Evolutionary conservation across 768 basidiomycete genomes (phyloP), one percentile per base, ranked within the genome.

Genomic region (Suillus cothurnatus): DNA sequence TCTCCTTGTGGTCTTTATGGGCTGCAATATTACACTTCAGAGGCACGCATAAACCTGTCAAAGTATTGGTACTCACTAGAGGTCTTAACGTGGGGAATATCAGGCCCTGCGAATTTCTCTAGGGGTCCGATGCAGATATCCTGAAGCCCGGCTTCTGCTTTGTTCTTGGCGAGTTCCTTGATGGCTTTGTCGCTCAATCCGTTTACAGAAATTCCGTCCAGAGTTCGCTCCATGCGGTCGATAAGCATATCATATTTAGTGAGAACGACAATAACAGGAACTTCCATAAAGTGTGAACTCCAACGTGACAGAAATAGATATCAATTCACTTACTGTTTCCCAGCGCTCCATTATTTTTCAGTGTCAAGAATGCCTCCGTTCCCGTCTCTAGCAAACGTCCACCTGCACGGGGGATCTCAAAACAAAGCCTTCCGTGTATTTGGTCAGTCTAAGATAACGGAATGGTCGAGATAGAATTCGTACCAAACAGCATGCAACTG

Each of bases 401-500:
- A 32, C 34, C 15, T 39, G 19, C 11, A 19, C n/a, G 6, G 6
- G 64, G 64, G n/a, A 52, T 39, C 15, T 61, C 47, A 45, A 64
- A 12, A 15, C 64, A 64, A 31, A 64, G 9, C 64, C 64, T 64
- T 26, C 3, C 36, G 15, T 23, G 12, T 2, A 3, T 53, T 19
- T 26, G 19, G 28, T 67, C 15, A 63, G 28, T 2, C 7, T 12
- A 17, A 4, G 23, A 21, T 55, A 47, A 43, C 15, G 14, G 6
- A 8, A 43, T 26, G 3, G n/a, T 34, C 11, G 17, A 26, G 9
- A 8, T n/a, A 2, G 5, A 56, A 21, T 6, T 19, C 63, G 7
- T 23, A 70, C 69, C 69, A 70, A 26, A 70, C 47, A 39, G 69
- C 69, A 57, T 70, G 69, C 3, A 70, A 11, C 39, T 58, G 58